Evolutionary conservation across 352 stramenopile genomes (phyloP), one percentile per base, ranked within the genome.

Genomic region (Globisporangium okanoganense): DNA sequence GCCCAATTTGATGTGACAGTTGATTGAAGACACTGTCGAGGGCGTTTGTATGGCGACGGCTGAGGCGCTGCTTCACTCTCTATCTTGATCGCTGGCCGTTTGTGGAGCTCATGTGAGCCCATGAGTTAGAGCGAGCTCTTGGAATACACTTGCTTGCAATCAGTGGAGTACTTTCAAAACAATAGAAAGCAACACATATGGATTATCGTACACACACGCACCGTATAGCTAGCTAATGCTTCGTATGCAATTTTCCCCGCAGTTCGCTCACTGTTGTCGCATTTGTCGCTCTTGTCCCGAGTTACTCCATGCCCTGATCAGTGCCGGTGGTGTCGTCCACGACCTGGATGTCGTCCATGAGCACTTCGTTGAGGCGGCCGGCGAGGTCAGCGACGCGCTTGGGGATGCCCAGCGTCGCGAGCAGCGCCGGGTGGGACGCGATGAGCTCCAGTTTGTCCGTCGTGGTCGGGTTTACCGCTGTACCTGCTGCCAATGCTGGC

Each of bases 381-480:
- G 78, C 82, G 50, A 92, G 79, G 60, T 90, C 80, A 5, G 82
- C 82, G 64, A 92, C 82, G 10, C 76, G 71, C 44, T 88, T 88
- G 0, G 82, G 82, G 54, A 88, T 84, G 13, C 82, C 82, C 14
- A 73, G 61, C 0, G 79, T 90, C 18, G 78, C 76, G 58, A 80
- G 50, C 31, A 92, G 56, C 33, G 76, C 82, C 22, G 82, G 82
- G 48, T 92, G 82, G n/a, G 72, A 79, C n/a, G 79, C 71, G 50
- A 92, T 86, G 5, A 87, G 50, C 52, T 92, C 82, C n/a, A 92
- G 51, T 56, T 90, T 90, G 60, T 92, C 78, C 2, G 67, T 74
- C 2, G 79, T 76, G 14, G 29, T 20, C 36, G 13, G 1, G 25
- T 25, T 59, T 47, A 36, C 16, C 33, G 31, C n/a, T 5, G 7